Conservation (phyloP, 208 protist genomes). For the Angomonas desouzai region DNA sequence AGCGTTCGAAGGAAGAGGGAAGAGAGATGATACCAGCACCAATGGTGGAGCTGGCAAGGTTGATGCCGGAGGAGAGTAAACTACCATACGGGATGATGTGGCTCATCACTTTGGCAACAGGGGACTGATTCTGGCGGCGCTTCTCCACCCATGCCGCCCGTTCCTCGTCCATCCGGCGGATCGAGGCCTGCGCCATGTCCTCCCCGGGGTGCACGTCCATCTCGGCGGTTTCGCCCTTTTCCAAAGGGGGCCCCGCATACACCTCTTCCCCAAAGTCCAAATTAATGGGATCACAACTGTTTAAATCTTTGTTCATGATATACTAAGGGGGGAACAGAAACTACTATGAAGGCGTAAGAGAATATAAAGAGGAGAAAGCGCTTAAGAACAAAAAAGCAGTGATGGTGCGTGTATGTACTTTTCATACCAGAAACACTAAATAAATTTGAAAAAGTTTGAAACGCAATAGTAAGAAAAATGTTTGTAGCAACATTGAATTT, state of each 20-base stretch:
- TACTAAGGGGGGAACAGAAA: background rate
- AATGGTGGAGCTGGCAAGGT: conserved; percentile 51
- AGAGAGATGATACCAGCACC: conserved; percentile 72
- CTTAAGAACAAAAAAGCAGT: too few species aligned
- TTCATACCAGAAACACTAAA: too few species aligned
- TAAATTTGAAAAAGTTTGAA: too few species aligned
- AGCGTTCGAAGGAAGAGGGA: conserved; percentile 40
- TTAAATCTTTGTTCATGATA: background rate
- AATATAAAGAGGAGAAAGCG: too few species aligned
- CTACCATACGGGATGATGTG: conserved; percentile 58
- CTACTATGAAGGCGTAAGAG: background rate
- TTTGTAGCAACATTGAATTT: too few species aligned
- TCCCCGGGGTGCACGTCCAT: background rate
- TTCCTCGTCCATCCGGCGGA: conserved; percentile 31
- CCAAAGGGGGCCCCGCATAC: background rate
- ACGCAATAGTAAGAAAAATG: too few species aligned
- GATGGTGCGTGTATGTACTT: too few species aligned
- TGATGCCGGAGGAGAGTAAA: conserved; percentile 49
- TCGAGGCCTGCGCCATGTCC: conserved; percentile 20
- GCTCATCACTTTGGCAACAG: conserved; percentile 20
- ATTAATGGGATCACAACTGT: background rate
- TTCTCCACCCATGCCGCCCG: conserved; percentile 27
- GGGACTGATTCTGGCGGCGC: conserved; percentile 25
- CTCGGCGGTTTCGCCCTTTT: background rate
- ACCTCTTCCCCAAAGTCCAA: background rate